These are phyloP conservation scores for Penicillium manginii DNA, from an alignment of 495 filamentous ascomycete genomes.

Conservation along the genomic window DNA sequence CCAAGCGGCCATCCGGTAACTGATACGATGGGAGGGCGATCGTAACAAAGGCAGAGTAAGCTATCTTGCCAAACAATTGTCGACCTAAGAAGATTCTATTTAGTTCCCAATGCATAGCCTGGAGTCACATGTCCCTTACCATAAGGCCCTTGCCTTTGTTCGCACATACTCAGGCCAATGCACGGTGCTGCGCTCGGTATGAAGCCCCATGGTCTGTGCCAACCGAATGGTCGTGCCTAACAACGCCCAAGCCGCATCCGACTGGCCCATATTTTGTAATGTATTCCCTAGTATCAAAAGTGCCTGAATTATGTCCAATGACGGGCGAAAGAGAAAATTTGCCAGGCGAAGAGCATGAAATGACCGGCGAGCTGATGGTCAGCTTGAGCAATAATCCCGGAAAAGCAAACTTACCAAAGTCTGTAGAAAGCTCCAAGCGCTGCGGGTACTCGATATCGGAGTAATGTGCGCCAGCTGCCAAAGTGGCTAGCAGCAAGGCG, in stretches of 20 bases:
- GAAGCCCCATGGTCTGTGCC: conserved; percentile 50
- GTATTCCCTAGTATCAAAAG: conserved; percentile 51
- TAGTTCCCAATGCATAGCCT: no score
- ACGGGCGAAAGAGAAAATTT: conserved; percentile 52
- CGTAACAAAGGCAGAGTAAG: conserved; percentile 40
- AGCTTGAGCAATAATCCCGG: background rate
- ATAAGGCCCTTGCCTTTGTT: conserved; percentile 29
- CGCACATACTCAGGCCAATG: conserved; percentile 33
- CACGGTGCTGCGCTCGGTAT: conserved; percentile 31
- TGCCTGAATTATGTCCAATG: conserved; percentile 44
- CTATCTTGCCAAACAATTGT: conserved; percentile 44
- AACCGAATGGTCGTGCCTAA: conserved; percentile 49
- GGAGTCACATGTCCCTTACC: conserved; percentile 17
- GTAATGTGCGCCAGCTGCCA: conserved; percentile 57
- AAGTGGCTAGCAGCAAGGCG: conserved; percentile 50
- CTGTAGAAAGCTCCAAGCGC: conserved; percentile 32
- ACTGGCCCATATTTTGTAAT: conserved; percentile 53
- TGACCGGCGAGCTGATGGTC: conserved; percentile 32
- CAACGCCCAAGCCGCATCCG: conserved; percentile 52
- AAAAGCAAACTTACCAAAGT: conserved; percentile 31
- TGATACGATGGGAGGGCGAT: conserved; percentile 38
- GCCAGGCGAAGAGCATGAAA: conserved; percentile 47
- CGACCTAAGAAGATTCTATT: conserved; percentile 24
- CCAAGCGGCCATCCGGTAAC: conserved; percentile 29
- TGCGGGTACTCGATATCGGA: conserved; percentile 43